Evolutionary conservation across 495 filamentous ascomycete species (phyloP).

Genomic region (Tuber brumale): DNA sequence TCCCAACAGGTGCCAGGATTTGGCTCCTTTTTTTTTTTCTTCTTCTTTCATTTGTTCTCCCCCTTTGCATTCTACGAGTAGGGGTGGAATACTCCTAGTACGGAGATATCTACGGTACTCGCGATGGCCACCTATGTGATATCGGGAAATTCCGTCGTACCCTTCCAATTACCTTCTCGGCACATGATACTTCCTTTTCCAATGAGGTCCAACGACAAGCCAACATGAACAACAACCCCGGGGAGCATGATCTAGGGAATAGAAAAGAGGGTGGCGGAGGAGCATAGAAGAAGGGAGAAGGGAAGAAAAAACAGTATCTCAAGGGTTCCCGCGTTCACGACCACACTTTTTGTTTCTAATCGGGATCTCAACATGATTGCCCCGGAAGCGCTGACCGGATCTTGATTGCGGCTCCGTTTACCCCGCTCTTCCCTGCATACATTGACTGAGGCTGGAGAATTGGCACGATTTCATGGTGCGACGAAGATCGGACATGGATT

Average conservation of each 20-base stretch:
- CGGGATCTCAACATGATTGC: conserved; percentile 18
- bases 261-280: not conserved
- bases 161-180: not conserved
- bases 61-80: not conserved
- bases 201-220: not conserved
- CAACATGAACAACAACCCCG: not conserved
- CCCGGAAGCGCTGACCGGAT: conserved; percentile 31
- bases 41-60: not conserved
- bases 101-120: not conserved
- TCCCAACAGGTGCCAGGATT: not conserved
- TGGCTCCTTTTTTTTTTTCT: not conserved
- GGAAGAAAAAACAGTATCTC: not conserved
- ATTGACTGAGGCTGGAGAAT: not conserved
- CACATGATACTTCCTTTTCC: not conserved
- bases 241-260: not conserved
- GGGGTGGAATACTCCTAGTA: not conserved
- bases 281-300: not conserved
- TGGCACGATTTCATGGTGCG: not conserved
- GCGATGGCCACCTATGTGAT: not conserved
- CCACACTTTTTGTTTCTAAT: not conserved
- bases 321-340: not conserved
- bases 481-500: conserved; percentile 1
- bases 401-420: conserved; percentile 35
- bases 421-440: conserved; percentile 22
- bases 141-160: not conserved